These are phyloP conservation scores for Schizonepeta tenuifolia DNA, from an alignment of 257 asterid genomes.

Conservation along the genomic window DNA sequence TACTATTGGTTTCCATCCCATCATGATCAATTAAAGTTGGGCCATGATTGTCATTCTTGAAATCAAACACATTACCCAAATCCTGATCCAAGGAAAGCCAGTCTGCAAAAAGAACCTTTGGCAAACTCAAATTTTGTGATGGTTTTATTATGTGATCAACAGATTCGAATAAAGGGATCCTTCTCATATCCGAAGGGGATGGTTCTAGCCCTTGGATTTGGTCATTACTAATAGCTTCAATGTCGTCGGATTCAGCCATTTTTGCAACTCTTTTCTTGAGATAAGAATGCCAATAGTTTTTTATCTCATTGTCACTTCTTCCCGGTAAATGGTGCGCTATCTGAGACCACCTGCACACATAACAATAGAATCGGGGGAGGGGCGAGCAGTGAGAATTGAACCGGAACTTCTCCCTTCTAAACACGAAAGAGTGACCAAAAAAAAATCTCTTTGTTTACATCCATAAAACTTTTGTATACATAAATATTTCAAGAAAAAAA, in stretches of 20 bases:
- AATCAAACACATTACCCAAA: background rate
- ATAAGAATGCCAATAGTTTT: slow-evolving; percentile 75
- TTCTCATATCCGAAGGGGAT: background rate
- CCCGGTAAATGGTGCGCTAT: slow-evolving; percentile 75
- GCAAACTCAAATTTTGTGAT: slow-evolving; percentile 42
- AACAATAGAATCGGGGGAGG: background rate
- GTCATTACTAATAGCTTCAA: background rate
- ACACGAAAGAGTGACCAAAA: no score
- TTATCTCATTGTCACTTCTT: slow-evolving; percentile 78
- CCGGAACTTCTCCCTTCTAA: no score
- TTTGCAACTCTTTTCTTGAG: slow-evolving; percentile 59
- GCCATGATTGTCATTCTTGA: slow-evolving; percentile 21
- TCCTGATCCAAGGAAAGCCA: slow-evolving; percentile 64
- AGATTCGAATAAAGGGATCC: slow-evolving; percentile 25
- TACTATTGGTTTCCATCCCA: background rate
- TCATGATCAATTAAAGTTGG: slow-evolving; percentile 8
- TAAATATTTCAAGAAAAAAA: no score
- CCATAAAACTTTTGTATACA: no score
- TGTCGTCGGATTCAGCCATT: slow-evolving; percentile 27
- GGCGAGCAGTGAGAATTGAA: no score
- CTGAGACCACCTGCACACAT: slow-evolving; percentile 66
- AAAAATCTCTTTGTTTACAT: no score
- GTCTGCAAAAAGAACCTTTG: slow-evolving; percentile 76
- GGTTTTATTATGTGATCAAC: slow-evolving; percentile 32
- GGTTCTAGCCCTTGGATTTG: slow-evolving; percentile 22